Percentiles rank a stretch among this genome's conserved stretches.
Conservation (phyloP, 257 asterid species). For the Solanum peruvianum region DNA sequence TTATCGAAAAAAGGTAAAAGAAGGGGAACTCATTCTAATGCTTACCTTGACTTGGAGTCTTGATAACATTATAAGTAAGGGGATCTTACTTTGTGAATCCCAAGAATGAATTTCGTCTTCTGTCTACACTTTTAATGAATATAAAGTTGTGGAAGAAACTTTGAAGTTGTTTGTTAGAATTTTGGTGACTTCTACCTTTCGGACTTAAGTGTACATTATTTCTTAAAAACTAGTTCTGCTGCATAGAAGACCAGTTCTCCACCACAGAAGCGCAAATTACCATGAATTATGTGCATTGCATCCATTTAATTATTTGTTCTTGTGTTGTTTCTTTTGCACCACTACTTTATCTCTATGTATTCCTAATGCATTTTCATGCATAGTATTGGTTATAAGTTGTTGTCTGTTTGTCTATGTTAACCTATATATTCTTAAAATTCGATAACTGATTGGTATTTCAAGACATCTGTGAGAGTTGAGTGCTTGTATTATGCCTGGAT, state of each 20-base stretch:
- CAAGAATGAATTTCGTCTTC: background rate
- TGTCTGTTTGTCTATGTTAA: background rate
- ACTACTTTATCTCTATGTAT: background rate
- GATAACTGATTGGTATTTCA: background rate
- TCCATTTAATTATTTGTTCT: background rate
- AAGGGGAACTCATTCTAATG: background rate
- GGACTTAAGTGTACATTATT: background rate
- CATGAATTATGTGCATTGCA: background rate
- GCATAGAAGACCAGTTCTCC: background rate
- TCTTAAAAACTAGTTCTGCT: background rate
- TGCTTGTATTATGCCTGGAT: background rate
- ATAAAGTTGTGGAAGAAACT: background rate
- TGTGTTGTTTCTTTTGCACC: background rate
- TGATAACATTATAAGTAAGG: background rate
- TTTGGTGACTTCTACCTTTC: background rate
- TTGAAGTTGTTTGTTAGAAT: background rate
- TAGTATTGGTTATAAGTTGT: background rate
- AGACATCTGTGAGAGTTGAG: background rate
- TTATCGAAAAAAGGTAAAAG: background rate
- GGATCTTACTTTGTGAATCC: background rate
- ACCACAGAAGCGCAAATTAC: background rate
- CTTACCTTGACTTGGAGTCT: background rate
- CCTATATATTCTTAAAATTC: background rate
- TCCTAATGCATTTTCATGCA: background rate
- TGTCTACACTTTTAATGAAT: background rate